phyloP scores from a whole-genome alignment of 2,329 filamentous ascomycete species.

The Nemania sp. region DNA sequence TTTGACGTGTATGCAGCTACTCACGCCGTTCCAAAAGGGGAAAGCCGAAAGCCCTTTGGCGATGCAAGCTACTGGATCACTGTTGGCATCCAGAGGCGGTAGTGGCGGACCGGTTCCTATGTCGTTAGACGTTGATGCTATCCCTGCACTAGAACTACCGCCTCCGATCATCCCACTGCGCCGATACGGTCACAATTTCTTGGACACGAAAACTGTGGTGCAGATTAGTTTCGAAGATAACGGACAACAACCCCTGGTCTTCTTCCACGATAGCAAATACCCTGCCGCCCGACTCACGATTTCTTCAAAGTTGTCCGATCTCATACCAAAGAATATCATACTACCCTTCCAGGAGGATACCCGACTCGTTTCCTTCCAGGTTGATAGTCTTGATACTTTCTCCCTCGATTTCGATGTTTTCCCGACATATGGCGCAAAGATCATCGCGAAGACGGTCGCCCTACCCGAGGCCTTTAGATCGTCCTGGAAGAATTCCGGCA shows the following conservation, averaged over 20 bases:
- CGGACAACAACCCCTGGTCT: slow-evolving; percentile 78
- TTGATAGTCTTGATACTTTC: slow-evolving; percentile 91
- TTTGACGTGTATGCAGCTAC: slow-evolving; percentile 87
- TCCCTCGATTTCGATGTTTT: slow-evolving; percentile 97
- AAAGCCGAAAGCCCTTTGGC: slow-evolving; percentile 51
- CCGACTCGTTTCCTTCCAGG: slow-evolving; percentile 90
- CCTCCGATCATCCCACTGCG: slow-evolving; percentile 94
- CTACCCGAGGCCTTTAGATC: slow-evolving; percentile 84
- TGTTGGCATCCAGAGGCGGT: slow-evolving; percentile 50
- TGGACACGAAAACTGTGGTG: slow-evolving; percentile 96
- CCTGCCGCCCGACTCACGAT: slow-evolving; percentile 93
- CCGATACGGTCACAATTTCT: slow-evolving; percentile 96
- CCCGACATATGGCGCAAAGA: slow-evolving; percentile 94
- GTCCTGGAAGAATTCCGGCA: slow-evolving; percentile 73
- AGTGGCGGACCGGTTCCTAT: slow-evolving; percentile 62
- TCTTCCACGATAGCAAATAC: slow-evolving; percentile 97
- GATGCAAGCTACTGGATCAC: slow-evolving; percentile 45
- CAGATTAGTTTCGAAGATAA: slow-evolving; percentile 86
- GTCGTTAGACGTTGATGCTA: slow-evolving; percentile 80
- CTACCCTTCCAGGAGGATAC: slow-evolving; percentile 96
- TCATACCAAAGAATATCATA: slow-evolving; percentile 95
- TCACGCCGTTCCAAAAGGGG: slow-evolving; percentile 64
- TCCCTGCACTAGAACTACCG: slow-evolving; percentile 87
- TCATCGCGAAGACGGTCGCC: slow-evolving; percentile 94
- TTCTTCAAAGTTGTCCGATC: slow-evolving; percentile 91